phyloP scores from a whole-genome alignment of 345 rosid species.

The Luvunga scandens region DNA sequence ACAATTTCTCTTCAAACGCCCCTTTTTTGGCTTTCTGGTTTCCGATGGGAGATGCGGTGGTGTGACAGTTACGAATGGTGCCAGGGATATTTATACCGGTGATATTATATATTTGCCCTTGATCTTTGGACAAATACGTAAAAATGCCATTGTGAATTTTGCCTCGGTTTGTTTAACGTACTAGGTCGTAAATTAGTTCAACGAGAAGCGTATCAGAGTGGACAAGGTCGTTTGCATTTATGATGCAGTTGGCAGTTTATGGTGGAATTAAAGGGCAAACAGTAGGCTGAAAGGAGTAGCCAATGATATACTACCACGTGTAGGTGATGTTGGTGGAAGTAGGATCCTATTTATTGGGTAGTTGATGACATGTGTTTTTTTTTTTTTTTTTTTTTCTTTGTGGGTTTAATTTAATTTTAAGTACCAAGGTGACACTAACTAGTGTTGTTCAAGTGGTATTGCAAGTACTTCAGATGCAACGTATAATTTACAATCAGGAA shows the following conservation, averaged over 20 bases:
- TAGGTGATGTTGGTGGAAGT: not conserved
- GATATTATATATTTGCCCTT: not conserved
- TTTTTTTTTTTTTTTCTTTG: not conserved
- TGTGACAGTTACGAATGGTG: not conserved
- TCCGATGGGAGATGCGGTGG: not conserved
- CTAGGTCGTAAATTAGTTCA: conserved; percentile 13
- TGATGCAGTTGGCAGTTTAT: conserved; percentile 24
- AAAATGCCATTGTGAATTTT: not conserved
- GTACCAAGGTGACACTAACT: no score
- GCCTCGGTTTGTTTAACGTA: not conserved
- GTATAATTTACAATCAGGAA: no score
- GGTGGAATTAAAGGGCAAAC: conserved; percentile 18
- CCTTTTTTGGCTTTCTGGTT: not conserved
- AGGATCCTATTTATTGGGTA: not conserved
- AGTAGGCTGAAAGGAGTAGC: conserved; percentile 7
- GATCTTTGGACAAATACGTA: not conserved
- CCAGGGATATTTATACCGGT: not conserved
- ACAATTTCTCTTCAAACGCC: not conserved
- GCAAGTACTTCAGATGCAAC: no score
- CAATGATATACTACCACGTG: not conserved
- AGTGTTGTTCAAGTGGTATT: no score
- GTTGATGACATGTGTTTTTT: not conserved
- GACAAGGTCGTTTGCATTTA: not conserved
- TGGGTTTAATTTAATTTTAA: not conserved
- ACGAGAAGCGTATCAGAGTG: not conserved